Base-by-base conservation (phyloP, 257 asterid species). In the Salvia hispanica region DNA sequence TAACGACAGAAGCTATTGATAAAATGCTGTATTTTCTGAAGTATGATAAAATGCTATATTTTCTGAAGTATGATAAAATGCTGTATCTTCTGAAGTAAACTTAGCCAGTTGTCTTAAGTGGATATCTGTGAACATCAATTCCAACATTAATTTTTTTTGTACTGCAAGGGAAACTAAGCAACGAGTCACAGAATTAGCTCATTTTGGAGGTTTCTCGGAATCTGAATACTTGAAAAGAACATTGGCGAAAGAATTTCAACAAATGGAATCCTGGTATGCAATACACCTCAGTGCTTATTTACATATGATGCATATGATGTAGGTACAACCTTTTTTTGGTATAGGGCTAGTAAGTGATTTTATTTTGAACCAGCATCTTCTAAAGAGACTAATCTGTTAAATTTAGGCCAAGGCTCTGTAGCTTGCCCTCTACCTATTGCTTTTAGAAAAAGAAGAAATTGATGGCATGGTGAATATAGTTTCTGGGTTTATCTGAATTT, bases 121-220 rank as follows among this genome's bases (percentile, higher is more conserved):
- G 14, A 44, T 70, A 33, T 52, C 62, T 52, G 14, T 34, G 42
- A 18, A 55, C 37, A 33, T 51, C 55, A 55, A 56, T 63, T 68
- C 16, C 47, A 55, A 57, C 52, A 42, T 67, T 58, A 60, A 57
- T 40, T 36, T 70, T 48, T 63, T 77, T 58, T 75, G n/a, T 54
- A 48, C 43, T 18, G 11, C 69, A 79, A 93, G 99, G 85, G 92
- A 85, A 76, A 88, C 86, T 65, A 76, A 80, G 86, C 78, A 82
- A 77, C 85, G 86, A 70, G 83, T 85, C 48, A 68, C 31, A 68
- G 95, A 94, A 72, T 80, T 94, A 81, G 78, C 79, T 76, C 83
- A 69, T 73, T 88, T 94, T 76, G 97, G 99, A 73, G 99, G 99
- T 44, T 91, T 91, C 82, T 80, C 81, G 73, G 96, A 91, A 82